Evolutionary conservation across 176 grass and related monocot species (phyloP).

Genomic region (Oryza officinalis): DNA sequence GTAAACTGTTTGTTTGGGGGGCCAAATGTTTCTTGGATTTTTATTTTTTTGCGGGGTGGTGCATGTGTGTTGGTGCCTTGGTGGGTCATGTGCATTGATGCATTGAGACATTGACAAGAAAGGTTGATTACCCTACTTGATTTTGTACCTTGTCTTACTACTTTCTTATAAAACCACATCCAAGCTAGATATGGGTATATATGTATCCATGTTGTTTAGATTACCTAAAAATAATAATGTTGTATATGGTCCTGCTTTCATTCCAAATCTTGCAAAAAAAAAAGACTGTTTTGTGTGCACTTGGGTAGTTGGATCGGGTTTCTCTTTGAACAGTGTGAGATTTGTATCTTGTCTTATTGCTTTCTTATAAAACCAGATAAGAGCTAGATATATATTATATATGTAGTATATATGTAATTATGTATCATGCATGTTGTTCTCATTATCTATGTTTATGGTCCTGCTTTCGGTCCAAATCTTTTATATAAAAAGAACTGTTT

Average conservation of each 20-base stretch:
- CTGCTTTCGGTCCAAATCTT: too few species aligned
- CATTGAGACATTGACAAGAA: conserved; percentile 15
- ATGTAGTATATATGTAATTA: not conserved
- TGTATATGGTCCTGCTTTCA: too few species aligned
- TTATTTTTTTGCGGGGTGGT: not conserved
- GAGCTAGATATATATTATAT: not conserved
- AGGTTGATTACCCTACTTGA: conserved; percentile 17
- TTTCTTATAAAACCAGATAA: not conserved
- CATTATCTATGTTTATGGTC: not conserved
- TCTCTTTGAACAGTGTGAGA: too few species aligned
- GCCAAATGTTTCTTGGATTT: not conserved
- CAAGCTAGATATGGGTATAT: not conserved
- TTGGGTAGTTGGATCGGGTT: too few species aligned
- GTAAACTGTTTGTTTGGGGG: not conserved
- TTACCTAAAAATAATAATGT: not conserved
- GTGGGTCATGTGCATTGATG: conserved; percentile 29
- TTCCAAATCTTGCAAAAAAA: too few species aligned
- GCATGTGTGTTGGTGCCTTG: conserved; percentile 11
- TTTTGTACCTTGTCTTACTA: conserved; percentile 1
- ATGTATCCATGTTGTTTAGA: not conserved
- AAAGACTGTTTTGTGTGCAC: too few species aligned
- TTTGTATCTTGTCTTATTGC: not conserved
- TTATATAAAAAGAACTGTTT: not conserved
- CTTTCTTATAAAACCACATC: not conserved
- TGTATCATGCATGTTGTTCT: not conserved